Percentiles rank a stretch among this genome's conserved stretches.
phyloP scores from a whole-genome alignment of 257 asterid species.

The Capsicum baccatum region DNA sequence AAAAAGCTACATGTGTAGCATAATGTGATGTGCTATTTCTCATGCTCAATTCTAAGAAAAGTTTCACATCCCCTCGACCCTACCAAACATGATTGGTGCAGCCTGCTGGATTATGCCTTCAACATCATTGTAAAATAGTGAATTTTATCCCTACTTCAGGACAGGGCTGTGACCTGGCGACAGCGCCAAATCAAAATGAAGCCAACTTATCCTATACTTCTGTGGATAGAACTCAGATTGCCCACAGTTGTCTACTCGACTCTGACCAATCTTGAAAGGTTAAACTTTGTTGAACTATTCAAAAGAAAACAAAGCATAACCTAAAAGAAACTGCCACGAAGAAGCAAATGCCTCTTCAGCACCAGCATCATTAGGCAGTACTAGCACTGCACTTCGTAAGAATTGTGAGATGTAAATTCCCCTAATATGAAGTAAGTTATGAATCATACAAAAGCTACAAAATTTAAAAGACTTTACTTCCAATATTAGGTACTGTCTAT shows the following conservation, averaged over 20 bases:
- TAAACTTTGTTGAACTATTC: not conserved
- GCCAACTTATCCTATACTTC: conserved; percentile 25
- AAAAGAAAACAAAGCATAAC: not conserved
- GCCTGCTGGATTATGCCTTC: conserved; percentile 11
- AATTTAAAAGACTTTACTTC: not conserved
- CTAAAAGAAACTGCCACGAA: not conserved
- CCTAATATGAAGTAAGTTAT: not conserved
- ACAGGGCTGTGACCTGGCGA: conserved; percentile 23
- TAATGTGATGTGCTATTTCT: not conserved
- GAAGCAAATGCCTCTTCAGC: conserved; percentile 19
- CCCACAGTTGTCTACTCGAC: not conserved
- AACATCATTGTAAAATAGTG: not conserved
- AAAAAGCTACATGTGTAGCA: conserved; percentile 1
- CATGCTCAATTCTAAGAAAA: not conserved
- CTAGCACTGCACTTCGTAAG: not conserved
- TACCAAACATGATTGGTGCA: conserved; percentile 20
- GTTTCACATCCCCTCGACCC: conserved; percentile 1
- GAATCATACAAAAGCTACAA: not conserved
- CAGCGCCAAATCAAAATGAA: conserved; percentile 23
- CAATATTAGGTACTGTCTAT: not conserved
- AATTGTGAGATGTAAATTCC: not conserved
- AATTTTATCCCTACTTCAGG: conserved; percentile 14
- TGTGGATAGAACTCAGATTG: not conserved
- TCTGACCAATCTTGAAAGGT: not conserved
- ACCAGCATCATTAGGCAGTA: conserved; percentile 5